Conservation (phyloP, 2,329 filamentous ascomycete species). For the Paracoccidioides brasiliensis region DNA sequence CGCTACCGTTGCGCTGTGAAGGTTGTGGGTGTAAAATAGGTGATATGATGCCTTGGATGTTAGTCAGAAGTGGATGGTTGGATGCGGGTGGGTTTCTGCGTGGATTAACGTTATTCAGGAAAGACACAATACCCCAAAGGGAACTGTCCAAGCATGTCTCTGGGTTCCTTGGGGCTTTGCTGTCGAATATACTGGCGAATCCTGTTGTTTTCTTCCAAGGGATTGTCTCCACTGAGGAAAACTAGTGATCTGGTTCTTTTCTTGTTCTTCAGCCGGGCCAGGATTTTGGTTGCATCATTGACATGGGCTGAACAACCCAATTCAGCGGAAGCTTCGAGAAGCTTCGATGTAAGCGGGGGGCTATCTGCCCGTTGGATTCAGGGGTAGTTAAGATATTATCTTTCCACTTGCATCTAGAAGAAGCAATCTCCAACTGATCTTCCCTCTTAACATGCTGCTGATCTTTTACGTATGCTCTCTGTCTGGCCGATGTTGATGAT, state of each 20-base stretch:
- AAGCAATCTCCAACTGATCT: neutral
- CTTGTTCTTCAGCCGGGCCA: neutral
- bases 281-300: constrained; percentile 2
- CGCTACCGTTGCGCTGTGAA: neutral
- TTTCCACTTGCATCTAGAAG: neutral
- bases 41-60: neutral
- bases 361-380: too few species aligned
- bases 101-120: neutral
- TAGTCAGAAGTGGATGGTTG: too few species aligned
- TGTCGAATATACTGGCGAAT: too few species aligned
- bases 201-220: too few species aligned
- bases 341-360: constrained; percentile 14
- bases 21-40: neutral
- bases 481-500: neutral
- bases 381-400: too few species aligned
- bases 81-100: neutral
- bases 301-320: neutral
- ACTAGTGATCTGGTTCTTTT: neutral
- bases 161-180: too few species aligned
- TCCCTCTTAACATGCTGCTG: neutral
- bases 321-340: constrained; percentile 26
- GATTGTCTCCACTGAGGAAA: neutral
- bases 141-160: too few species aligned
- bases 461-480: too few species aligned
- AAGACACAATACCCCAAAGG: too few species aligned